Evolutionary conservation across 768 basidiomycete genomes (phyloP).

Genomic region (Auriscalpium microsporum): DNA sequence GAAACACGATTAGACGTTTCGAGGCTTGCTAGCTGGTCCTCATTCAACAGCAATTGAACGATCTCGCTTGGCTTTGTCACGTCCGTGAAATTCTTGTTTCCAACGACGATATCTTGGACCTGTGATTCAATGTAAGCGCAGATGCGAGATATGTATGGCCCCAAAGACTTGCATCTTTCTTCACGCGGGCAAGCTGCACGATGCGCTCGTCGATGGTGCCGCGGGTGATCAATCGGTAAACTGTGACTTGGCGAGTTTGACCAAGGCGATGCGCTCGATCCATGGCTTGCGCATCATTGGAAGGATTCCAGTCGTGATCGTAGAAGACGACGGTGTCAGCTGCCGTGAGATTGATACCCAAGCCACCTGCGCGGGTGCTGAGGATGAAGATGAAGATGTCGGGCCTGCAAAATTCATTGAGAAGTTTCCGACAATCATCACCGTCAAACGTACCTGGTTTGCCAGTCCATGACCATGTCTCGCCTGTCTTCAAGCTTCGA

Average conservation of each 20-base stretch:
- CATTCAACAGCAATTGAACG: slow-evolving; percentile 87
- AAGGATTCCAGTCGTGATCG: slow-evolving; percentile 95
- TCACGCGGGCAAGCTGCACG: slow-evolving; percentile 88
- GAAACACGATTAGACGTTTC: slow-evolving; percentile 38
- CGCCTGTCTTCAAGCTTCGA: slow-evolving; percentile 93
- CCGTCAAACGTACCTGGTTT: slow-evolving; percentile 61
- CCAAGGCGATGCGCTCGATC: slow-evolving; percentile 95
- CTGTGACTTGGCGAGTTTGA: slow-evolving; percentile 94
- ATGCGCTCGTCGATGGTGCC: slow-evolving; percentile 97
- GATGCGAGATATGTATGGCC: too few relatives aligned
- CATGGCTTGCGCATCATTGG: slow-evolving; percentile 97
- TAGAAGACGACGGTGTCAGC: slow-evolving; percentile 95
- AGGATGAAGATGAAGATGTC: slow-evolving; percentile 87
- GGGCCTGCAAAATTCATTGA: slow-evolving; percentile 38
- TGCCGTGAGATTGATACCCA: slow-evolving; percentile 94
- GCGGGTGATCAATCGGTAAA: slow-evolving; percentile 88
- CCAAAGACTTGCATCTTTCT: slow-evolving; percentile 72
- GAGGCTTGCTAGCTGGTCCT: slow-evolving; percentile 80
- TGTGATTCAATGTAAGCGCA: slow-evolving; percentile 20
- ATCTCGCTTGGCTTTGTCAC: slow-evolving; percentile 95
- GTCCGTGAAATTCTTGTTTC: slow-evolving; percentile 91
- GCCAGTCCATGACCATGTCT: slow-evolving; percentile 99
- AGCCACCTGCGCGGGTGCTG: slow-evolving; percentile 90
- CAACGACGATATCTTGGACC: slow-evolving; percentile 99
- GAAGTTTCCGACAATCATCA: background rate